Conservation (phyloP, 1,139 yeast species). For the Yamadazyma aaseri region DNA sequence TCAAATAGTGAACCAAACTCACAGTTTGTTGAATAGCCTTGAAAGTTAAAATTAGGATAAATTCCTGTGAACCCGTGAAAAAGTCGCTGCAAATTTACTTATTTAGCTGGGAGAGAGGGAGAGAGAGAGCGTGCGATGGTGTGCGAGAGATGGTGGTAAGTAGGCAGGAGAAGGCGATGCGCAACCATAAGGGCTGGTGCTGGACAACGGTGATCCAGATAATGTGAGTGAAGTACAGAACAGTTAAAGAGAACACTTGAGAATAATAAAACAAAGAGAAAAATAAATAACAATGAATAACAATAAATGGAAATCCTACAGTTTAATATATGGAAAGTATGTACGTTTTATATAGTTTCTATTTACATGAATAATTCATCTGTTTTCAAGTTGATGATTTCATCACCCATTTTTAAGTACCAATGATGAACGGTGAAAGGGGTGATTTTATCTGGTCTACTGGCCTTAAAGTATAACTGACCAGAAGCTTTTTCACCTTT, state of each 20-base stretch:
- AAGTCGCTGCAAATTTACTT: slow-evolving; percentile 1
- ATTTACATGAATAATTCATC: slow-evolving; percentile 6
- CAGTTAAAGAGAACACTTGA: no score
- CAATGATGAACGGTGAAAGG: slow-evolving; percentile 64
- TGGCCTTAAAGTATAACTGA: slow-evolving; percentile 56
- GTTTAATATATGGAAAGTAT: not conserved
- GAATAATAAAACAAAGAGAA: no score
- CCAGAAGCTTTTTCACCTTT: slow-evolving; percentile 60
- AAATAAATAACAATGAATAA: no score
- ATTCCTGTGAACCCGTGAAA: not conserved
- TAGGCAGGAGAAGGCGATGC: no score
- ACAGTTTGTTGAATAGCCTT: not conserved
- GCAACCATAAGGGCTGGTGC: no score
- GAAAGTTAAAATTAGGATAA: not conserved
- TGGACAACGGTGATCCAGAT: no score
- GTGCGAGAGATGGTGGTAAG: no score
- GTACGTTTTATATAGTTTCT: not conserved
- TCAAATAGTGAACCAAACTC: no score
- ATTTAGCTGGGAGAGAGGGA: no score
- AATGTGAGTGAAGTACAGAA: no score
- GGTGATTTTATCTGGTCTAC: slow-evolving; percentile 52
- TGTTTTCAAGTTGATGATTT: slow-evolving; percentile 43
- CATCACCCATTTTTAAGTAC: slow-evolving; percentile 46
- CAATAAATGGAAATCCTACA: not conserved
- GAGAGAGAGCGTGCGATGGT: no score